Evolutionary conservation across 1,284 basidiomycete genomes (phyloP), one percentile per base, ranked within the genome.

Genomic region (Fomitiporia mediterranea): DNA sequence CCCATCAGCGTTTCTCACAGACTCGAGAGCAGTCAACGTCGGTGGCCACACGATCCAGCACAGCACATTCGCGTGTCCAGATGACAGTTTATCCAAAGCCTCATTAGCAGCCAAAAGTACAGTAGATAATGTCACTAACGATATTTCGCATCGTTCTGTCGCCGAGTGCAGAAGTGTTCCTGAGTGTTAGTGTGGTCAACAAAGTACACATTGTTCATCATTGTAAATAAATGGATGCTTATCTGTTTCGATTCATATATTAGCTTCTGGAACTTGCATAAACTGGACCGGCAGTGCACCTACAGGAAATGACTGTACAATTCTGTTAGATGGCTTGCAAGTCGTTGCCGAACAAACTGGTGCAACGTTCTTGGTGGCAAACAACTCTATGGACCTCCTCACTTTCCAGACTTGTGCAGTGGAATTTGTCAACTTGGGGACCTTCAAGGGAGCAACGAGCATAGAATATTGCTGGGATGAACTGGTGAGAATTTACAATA

Each of bases 391-490:
- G 21, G 62, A 67, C 53, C 61, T 62, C 44, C 61, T 68, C 53
- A 59, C 63, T 11, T 67, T 64, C 59, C 65, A 65, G 15, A 69
- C 68, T 4, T n/a, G n/a, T n/a, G n/a, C n/a, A n/a, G n/a, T n/a
- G n/a, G n/a, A n/a, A n/a, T n/a, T n/a, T n/a, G n/a, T n/a, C n/a
- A n/a, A n/a, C n/a, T n/a, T n/a, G n/a, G n/a, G n/a, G n/a, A n/a
- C n/a, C n/a, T n/a, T n/a, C n/a, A n/a, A n/a, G n/a, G n/a, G n/a
- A n/a, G n/a, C n/a, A n/a, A n/a, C n/a, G n/a, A n/a, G n/a, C n/a
- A n/a, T n/a, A n/a, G 62, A 65, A 49, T 66, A 61, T 61, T 68
- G 67, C 61, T 67, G 65, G 65, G 56, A 58, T 37, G 54, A 63
- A 23, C 57, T 68, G 6, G 44, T 59, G n/a, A 46, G 57, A 27